Conservation (phyloP, 345 rosid species). For the Linum lewisii region DNA sequence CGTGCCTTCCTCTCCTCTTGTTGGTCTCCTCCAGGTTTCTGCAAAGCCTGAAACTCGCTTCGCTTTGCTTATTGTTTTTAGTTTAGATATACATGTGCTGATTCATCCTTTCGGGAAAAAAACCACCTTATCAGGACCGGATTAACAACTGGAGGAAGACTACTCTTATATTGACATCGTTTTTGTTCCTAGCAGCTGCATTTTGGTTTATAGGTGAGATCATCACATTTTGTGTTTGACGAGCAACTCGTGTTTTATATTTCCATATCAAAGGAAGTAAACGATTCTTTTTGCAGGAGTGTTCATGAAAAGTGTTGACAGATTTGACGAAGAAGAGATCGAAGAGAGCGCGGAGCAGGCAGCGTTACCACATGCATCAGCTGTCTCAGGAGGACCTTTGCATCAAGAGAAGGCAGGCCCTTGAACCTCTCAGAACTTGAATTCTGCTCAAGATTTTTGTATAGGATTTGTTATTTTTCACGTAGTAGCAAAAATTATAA, state of each 20-base stretch:
- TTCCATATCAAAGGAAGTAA: too few species aligned
- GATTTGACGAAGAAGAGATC: conserved; percentile 54
- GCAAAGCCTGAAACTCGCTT: neutral
- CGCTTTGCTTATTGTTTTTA: neutral
- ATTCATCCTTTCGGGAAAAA: too few species aligned
- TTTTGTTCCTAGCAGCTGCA: conserved; percentile 75
- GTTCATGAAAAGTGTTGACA: conserved; percentile 59
- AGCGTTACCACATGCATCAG: conserved; percentile 18
- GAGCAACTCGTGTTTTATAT: neutral
- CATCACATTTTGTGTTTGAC: neutral
- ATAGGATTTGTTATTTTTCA: too few species aligned
- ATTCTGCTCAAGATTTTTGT: too few species aligned
- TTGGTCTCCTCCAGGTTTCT: conserved; percentile 78
- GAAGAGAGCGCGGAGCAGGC: too few species aligned
- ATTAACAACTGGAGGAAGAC: conserved; percentile 80
- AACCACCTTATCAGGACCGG: conserved; percentile 40
- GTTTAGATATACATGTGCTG: neutral
- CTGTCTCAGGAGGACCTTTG: conserved; percentile 41
- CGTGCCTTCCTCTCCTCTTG: conserved; percentile 97
- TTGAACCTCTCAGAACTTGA: too few species aligned
- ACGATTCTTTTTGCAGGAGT: conserved; percentile 39
- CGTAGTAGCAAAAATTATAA: too few species aligned
- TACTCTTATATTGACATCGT: conserved; percentile 62
- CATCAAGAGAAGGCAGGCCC: conserved; percentile 26
- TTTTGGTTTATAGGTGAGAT: conserved; percentile 69